These are phyloP conservation scores for Lachnellula arida DNA, from an alignment of 2,329 filamentous ascomycete genomes.

Conservation along the genomic window DNA sequence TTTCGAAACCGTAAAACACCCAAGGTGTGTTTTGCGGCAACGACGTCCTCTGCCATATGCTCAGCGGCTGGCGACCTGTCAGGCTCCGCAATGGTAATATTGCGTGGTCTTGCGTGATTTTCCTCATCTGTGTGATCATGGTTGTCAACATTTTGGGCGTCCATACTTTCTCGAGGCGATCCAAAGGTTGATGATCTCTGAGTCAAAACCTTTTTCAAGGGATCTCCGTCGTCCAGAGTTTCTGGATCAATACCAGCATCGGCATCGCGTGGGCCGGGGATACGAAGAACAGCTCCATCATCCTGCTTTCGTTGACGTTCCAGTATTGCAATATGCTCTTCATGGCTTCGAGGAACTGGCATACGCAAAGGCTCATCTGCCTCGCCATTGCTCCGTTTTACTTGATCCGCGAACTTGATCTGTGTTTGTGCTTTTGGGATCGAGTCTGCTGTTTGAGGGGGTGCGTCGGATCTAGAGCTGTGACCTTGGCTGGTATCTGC, in stretches of 20 bases:
- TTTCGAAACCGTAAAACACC: slow-evolving; percentile 40
- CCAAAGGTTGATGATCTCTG: slow-evolving; percentile 17
- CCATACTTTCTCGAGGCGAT: slow-evolving; percentile 8
- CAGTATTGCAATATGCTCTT: slow-evolving; percentile 83
- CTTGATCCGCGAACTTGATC: slow-evolving; percentile 63
- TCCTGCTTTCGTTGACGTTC: slow-evolving; percentile 74
- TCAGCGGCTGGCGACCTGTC: slow-evolving; percentile 16
- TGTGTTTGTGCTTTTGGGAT: slow-evolving; percentile 15
- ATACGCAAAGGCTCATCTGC: slow-evolving; percentile 47
- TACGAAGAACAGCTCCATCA: slow-evolving; percentile 71
- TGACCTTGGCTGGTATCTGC: slow-evolving; percentile 12
- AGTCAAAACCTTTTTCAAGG: slow-evolving; percentile 14
- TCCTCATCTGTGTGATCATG: slow-evolving; percentile 27
- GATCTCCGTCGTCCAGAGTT: slow-evolving; percentile 40
- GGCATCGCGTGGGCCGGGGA: slow-evolving; percentile 86
- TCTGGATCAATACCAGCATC: slow-evolving; percentile 75
- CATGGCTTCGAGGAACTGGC: slow-evolving; percentile 51
- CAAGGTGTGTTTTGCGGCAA: slow-evolving; percentile 20
- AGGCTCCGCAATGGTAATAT: slow-evolving; percentile 30
- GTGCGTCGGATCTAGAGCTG: slow-evolving; percentile 13
- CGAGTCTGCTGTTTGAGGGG: slow-evolving; percentile 3
- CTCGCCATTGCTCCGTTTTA: slow-evolving; percentile 55
- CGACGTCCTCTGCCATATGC: slow-evolving; percentile 28
- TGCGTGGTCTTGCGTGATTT: slow-evolving; percentile 14
- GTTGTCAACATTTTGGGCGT: slow-evolving; percentile 7